Percentiles rank a stretch among this genome's conserved stretches.
Conservation (phyloP, 805 yeast species). For the Sungouiella thailandica region DNA sequence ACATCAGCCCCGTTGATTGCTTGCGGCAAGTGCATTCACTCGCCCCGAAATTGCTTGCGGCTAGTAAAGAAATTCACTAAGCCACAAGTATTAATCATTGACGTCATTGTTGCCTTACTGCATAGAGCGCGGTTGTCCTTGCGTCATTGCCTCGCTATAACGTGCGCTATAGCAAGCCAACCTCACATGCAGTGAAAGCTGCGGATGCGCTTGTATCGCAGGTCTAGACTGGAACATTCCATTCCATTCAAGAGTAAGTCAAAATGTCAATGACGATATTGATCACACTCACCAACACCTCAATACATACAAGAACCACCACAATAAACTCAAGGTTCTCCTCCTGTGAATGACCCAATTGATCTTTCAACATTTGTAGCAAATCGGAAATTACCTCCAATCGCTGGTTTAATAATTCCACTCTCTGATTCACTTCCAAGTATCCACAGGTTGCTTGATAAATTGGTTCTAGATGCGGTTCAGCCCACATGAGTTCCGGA, state of each 20-base stretch:
- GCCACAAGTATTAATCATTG: too few relatives aligned
- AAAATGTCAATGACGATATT: conserved; percentile 65
- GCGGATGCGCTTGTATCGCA: too few relatives aligned
- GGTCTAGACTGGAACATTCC: too few relatives aligned
- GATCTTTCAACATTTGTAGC: conserved; percentile 94
- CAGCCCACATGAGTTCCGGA: conserved; percentile 99
- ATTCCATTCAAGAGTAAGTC: conserved; percentile 20
- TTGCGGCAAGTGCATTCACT: neutral
- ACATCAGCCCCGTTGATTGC: neutral
- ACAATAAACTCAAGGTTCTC: conserved; percentile 90
- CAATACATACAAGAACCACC: conserved; percentile 85
- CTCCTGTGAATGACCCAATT: conserved; percentile 88
- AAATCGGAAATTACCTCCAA: conserved; percentile 91
- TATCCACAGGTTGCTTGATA: conserved; percentile 97
- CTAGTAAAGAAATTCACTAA: too few relatives aligned
- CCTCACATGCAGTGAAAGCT: too few relatives aligned
- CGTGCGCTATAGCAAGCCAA: too few relatives aligned
- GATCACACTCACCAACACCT: conserved; percentile 80
- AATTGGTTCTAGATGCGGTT: conserved; percentile 95
- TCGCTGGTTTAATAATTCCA: conserved; percentile 82
- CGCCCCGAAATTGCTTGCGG: neutral
- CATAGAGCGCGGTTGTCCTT: too few relatives aligned
- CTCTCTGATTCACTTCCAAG: conserved; percentile 91
- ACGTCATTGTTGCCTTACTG: too few relatives aligned
- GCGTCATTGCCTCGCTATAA: too few relatives aligned